phyloP scores from a whole-genome alignment of 345 rosid genomes.

The Brassica cretica region DNA sequence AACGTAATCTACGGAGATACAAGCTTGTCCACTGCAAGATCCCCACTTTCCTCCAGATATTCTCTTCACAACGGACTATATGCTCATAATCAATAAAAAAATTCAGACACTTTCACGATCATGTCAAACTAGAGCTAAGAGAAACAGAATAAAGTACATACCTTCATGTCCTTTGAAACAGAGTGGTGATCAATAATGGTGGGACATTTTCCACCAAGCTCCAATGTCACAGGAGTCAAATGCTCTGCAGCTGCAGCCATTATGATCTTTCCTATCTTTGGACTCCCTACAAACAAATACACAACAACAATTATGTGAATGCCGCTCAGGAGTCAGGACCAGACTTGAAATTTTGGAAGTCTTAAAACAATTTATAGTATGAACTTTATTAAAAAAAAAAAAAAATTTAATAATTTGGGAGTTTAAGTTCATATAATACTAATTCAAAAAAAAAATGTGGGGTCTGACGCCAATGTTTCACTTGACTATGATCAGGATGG shows the following conservation, averaged over 20 bases:
- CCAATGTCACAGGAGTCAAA: constrained; percentile 85
- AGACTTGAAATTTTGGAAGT: no score
- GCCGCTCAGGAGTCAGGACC: not conserved
- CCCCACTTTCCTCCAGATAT: constrained; percentile 91
- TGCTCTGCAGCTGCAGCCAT: constrained; percentile 81
- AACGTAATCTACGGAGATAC: constrained; percentile 69
- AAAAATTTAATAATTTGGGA: no score
- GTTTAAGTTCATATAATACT: no score
- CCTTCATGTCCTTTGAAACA: constrained; percentile 54
- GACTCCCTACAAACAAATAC: constrained; percentile 56
- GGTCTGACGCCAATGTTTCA: no score
- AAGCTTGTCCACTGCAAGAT: constrained; percentile 77
- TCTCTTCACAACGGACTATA: constrained; percentile 52
- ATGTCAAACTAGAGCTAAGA: not conserved
- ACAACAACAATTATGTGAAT: not conserved
- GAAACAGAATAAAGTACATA: constrained; percentile 29
- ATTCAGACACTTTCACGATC: not conserved
- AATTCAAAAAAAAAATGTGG: no score
- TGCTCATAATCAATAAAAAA: constrained; percentile 32
- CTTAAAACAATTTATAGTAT: no score
- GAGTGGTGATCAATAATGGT: constrained; percentile 57
- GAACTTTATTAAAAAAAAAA: no score
- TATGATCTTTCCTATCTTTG: constrained; percentile 60
- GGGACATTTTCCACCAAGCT: constrained; percentile 92
- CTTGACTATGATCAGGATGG: no score